Conservation (phyloP, 257 asterid species). For the Nicotiana paniculata region DNA sequence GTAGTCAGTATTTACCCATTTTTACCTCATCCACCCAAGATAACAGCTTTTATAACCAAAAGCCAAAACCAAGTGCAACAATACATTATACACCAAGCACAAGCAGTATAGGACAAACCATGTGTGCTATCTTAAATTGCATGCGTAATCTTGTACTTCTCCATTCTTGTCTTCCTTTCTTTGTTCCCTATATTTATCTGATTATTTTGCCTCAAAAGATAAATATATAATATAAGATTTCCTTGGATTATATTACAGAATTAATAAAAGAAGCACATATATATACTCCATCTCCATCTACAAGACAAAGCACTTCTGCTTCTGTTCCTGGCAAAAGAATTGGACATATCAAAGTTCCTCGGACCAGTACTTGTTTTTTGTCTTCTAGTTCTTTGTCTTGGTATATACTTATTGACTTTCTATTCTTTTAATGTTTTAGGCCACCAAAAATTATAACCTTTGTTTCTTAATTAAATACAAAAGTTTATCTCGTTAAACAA, state of each 20-base stretch:
- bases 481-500: neutral
- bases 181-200: neutral
- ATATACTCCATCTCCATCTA: slow-evolving; percentile 1
- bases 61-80: neutral
- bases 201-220: neutral
- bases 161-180: neutral
- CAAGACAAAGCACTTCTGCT: slow-evolving; percentile 9
- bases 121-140: neutral
- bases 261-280: neutral
- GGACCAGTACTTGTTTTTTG: slow-evolving; percentile 23
- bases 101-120: neutral
- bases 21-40: neutral
- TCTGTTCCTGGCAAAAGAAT: neutral
- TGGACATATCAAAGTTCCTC: slow-evolving; percentile 25
- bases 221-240: no score
- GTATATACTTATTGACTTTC: slow-evolving; percentile 23
- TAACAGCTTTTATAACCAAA: neutral
- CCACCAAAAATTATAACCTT: neutral
- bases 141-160: neutral
- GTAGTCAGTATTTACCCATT: no score
- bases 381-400: slow-evolving; percentile 40
- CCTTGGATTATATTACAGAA: neutral
- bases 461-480: neutral
- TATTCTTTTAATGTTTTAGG: slow-evolving; percentile 2
- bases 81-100: neutral